Percentiles rank a stretch among this genome's conserved stretches.
These are phyloP conservation scores for Capsella rubella DNA, from an alignment of 441 rosid genomes.

Conservation along the genomic window DNA sequence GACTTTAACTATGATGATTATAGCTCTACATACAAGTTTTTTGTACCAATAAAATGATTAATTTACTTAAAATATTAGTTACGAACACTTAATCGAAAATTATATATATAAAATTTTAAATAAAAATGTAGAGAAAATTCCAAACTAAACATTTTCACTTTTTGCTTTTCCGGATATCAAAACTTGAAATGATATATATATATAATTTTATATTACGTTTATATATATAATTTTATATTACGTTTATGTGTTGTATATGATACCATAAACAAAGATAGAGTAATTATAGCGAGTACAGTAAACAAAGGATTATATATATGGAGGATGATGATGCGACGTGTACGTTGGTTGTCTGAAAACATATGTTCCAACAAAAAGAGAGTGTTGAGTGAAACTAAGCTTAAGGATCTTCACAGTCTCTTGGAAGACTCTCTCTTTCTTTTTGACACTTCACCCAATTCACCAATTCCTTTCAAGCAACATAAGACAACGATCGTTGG, in stretches of 20 bases:
- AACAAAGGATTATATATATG: constrained; percentile 4
- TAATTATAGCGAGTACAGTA: background rate
- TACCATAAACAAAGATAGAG: background rate
- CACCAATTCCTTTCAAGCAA: constrained; percentile 48
- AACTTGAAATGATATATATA: background rate
- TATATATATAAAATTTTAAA: too few relatives aligned
- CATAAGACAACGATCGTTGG: constrained; percentile 39
- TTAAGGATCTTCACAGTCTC: constrained; percentile 41
- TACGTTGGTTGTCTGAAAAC: constrained; percentile 44
- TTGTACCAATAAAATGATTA: constrained; percentile 20
- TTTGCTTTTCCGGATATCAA: background rate
- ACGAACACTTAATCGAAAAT: background rate
- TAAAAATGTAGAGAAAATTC: background rate
- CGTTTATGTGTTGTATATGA: background rate
- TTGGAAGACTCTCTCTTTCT: constrained; percentile 33
- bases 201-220: too few relatives aligned
- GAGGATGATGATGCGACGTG: constrained; percentile 11
- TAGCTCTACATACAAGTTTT: constrained; percentile 8
- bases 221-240: too few relatives aligned
- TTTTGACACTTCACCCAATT: constrained; percentile 44
- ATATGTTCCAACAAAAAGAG: constrained; percentile 44
- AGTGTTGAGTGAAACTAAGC: constrained; percentile 34
- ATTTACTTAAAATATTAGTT: background rate
- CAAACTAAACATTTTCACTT: background rate
- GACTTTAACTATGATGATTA: constrained; percentile 21